Evolutionary conservation across 2,329 filamentous ascomycete genomes (phyloP), one percentile per base, ranked within the genome.

Genomic region (Parasarocladium wereldwijsianum): DNA sequence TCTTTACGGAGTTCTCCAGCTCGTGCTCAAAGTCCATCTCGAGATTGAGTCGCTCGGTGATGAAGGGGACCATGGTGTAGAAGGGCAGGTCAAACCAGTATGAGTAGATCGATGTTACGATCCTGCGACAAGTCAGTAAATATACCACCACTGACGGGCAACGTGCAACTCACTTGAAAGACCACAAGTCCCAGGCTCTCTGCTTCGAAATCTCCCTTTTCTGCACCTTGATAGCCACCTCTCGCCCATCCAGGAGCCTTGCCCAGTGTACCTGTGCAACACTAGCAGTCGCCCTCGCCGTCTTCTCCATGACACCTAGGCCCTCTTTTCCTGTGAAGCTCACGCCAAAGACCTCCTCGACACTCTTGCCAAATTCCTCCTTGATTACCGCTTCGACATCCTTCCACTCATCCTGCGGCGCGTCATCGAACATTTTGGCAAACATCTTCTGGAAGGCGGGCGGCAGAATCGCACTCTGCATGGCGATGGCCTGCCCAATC

Each of bases 201-300:
- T 96, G 90, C 47, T 78, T 75, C 13, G 71, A 75, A 48, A 98
- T 96, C 62, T 94, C 87, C 29, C 77, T 70, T 60, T 96, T 98
- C 61, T 98, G 90, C 4, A 98, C 76, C 60, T 98, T 98, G 49
- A 98, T 70, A 2, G 90, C 90, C 14, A 96, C 81, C 59, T 94
- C 86, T 27, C 84, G 66, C 0, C 90, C 90, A 55, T 96, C 87
- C 3, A 72, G 57, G 33, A 96, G 53, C 36, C 77, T 64, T 6
- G 90, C 90, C 85, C 87, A 94, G 50, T 96, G 90, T 2, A 98
- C 90, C 56, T 96, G 90, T 1, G 90, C 90, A 7, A 98, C 87
- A 50, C 83, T 93, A 3, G 90, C 90, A 46, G 80, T 87, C 1
- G 79, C 80, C 36, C 77, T 50, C 6, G 70, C 70, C 33, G 55